These are phyloP conservation scores for Triangularia setosa DNA, from an alignment of 2,329 filamentous ascomycete genomes.

Conservation along the genomic window DNA sequence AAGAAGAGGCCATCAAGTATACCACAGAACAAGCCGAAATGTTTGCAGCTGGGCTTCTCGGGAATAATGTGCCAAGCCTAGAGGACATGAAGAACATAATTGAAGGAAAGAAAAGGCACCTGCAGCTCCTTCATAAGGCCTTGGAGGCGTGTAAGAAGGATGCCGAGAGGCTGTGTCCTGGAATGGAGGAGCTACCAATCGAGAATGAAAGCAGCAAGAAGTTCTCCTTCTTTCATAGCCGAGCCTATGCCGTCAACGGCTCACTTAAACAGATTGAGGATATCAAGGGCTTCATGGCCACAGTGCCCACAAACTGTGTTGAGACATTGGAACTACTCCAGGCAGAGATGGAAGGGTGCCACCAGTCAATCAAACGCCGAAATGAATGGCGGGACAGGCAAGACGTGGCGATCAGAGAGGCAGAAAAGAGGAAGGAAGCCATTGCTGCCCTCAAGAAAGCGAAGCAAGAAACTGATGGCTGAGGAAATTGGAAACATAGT, in stretches of 20 bases:
- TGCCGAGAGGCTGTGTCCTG: background rate
- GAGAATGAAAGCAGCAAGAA: background rate
- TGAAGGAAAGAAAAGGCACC: background rate
- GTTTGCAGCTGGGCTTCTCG: background rate
- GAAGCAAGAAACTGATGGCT: background rate
- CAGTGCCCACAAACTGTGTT: background rate
- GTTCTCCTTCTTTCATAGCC: background rate
- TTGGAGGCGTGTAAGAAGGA: background rate
- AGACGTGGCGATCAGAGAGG: background rate
- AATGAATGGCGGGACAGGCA: background rate
- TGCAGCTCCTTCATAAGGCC: background rate
- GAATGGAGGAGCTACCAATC: background rate
- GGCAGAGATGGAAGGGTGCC: background rate
- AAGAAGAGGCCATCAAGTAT: background rate
- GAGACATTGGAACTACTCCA: background rate
- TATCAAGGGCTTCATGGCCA: background rate
- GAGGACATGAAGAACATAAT: background rate
- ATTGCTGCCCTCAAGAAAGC: background rate
- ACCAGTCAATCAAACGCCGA: background rate
- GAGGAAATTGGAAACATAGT: background rate
- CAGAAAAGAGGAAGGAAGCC: background rate
- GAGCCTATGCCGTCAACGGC: background rate
- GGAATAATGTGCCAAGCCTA: background rate
- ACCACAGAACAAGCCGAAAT: background rate
- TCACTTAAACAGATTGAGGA: background rate